Evolutionary conservation across 2,329 filamentous ascomycete genomes (phyloP), one percentile per base, ranked within the genome.

Genomic region (Penicillium brasilianum): DNA sequence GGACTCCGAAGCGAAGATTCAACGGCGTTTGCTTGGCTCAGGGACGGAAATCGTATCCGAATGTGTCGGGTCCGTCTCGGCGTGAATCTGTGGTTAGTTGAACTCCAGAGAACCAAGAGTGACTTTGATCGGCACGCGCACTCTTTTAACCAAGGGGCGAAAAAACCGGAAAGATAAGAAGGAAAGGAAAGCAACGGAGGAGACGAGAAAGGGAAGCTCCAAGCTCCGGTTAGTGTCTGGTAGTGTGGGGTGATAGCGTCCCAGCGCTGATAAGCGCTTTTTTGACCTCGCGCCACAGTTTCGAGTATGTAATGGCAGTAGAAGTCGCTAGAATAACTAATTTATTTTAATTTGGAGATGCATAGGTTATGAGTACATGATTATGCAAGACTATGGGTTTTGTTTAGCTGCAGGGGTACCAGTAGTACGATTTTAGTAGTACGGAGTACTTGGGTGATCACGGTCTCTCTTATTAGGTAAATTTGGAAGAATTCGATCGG

Each of bases 171-270:
- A 46, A 59, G 57, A 59, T 59, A 59, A 54, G 55, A 59, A 36
- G 25, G 25, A 54, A n/a, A 34, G 28, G 48, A 34, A 18, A 20
- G 30, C 16, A 20, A 14, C 20, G 18, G 34, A 20, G 20, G 30
- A 46, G 53, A 55, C n/a, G 10, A 34, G 50, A 48, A 18, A 34
- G 25, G 43, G 57, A 59, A 53, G 50, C 57, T 46, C 49, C 56
- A 46, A 59, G 57, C 57, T 59, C 41, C 50, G 13, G n/a, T 54
- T 49, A 59, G 43, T 46, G 36, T 56, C 34, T 49, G 11, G 39
- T 20, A 20, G 30, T 59, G 57, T 59, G 57, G 57, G 57, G 57
- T 54, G 50, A 54, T 54, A 59, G 57, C 30, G 37, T 44, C n/a
- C 49, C 30, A 48, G n/a, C 14, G 43, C 57, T 54, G 57, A 59